phyloP scores from a whole-genome alignment of 1,284 basidiomycete genomes.

The Abortiporus biennis region DNA sequence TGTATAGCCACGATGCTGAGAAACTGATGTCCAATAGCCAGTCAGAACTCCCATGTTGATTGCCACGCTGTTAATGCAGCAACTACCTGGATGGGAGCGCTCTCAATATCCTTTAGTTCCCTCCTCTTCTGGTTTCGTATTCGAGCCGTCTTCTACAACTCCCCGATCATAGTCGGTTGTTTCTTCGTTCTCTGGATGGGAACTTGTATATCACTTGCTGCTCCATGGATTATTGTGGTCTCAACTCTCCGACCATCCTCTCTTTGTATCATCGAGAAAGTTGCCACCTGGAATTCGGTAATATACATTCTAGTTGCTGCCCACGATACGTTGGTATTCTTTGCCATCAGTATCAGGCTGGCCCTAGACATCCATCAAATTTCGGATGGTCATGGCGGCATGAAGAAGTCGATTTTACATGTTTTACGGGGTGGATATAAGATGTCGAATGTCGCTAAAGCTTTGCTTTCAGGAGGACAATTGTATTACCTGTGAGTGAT shows the following conservation, averaged over 20 bases:
- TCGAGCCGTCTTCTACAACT: conserved; percentile 26
- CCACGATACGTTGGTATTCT: too few species aligned
- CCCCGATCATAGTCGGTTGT: conserved; percentile 15
- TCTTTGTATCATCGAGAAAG: conserved; percentile 20
- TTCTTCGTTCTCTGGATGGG: conserved; percentile 28
- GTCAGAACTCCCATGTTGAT: too few species aligned
- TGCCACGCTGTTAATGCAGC: not conserved
- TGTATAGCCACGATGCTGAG: too few species aligned
- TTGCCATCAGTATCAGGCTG: conserved; percentile 25
- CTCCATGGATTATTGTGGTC: conserved; percentile 18
- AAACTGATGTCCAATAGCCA: too few species aligned
- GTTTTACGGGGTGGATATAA: too few species aligned
- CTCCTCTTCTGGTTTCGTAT: too few species aligned
- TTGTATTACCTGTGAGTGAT: conserved; percentile 9
- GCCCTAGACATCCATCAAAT: conserved; percentile 1
- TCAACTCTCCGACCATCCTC: conserved; percentile 22
- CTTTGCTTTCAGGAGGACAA: conserved; percentile 7
- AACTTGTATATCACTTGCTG: conserved; percentile 19
- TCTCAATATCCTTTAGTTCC: conserved; percentile 23
- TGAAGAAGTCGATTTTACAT: too few species aligned
- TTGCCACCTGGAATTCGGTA: conserved; percentile 15
- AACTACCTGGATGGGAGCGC: conserved; percentile 5
- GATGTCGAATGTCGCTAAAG: too few species aligned
- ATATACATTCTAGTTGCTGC: conserved; percentile 18
- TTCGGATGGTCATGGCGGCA: too few species aligned